Evolutionary conservation across 495 filamentous ascomycete species (phyloP).

Genomic region (Jackrogersella multiformis): DNA sequence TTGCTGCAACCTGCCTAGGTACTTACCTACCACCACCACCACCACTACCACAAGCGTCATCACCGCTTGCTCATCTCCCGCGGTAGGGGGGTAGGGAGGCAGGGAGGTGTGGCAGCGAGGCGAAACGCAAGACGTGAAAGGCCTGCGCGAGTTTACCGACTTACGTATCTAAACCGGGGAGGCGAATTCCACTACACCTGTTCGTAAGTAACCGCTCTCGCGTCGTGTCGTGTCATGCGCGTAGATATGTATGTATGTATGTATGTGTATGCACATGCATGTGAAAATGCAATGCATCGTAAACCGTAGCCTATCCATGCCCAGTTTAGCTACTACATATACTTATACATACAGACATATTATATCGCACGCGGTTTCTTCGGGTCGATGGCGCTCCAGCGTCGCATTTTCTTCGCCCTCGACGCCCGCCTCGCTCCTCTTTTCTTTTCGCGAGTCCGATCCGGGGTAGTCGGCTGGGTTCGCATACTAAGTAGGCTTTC

Average conservation of each 20-base stretch:
- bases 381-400: constrained; percentile 3
- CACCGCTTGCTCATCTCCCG: no score
- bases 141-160: no score
- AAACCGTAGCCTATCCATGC: no score
- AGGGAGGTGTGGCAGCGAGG: no score
- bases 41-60: neutral
- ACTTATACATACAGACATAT: no score
- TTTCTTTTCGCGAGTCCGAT: neutral
- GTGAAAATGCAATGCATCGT: no score
- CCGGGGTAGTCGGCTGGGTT: constrained; percentile 3
- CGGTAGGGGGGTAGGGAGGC: neutral
- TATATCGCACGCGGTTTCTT: neutral
- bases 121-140: no score
- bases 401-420: neutral
- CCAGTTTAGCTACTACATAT: no score
- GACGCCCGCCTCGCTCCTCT: neutral
- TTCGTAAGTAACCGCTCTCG: neutral
- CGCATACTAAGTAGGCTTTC: neutral
- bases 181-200: neutral
- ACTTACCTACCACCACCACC: no score
- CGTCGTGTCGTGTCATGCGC: neutral
- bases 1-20: no score
- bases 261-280: neutral
- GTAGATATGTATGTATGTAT: neutral
- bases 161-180: no score